phyloP scores from a whole-genome alignment of 345 rosid genomes.

The Geranium rotundifolium region DNA sequence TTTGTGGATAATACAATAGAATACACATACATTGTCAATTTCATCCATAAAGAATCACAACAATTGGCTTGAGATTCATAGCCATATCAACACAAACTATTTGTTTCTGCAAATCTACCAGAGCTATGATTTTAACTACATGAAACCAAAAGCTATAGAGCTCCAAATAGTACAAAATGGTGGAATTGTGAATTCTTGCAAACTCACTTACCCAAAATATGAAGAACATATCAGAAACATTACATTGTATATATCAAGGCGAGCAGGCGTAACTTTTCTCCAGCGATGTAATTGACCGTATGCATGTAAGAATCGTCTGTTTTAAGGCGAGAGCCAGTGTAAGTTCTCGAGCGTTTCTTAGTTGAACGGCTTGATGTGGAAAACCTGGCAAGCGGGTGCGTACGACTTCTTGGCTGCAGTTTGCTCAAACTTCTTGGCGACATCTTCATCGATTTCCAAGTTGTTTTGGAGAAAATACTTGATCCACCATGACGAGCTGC shows the following conservation, averaged over 20 bases:
- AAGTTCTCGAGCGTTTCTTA: conserved; percentile 14
- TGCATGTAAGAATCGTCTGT: too few relatives aligned
- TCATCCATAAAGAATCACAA: not conserved
- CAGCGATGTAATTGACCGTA: too few relatives aligned
- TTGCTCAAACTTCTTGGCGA: conserved; percentile 72
- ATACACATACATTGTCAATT: not conserved
- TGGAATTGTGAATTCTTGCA: not conserved
- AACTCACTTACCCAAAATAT: not conserved
- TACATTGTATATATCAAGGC: too few relatives aligned
- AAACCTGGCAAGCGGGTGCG: conserved; percentile 70
- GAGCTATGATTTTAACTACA: not conserved
- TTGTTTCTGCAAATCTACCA: not conserved
- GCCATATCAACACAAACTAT: not conserved
- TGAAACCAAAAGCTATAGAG: not conserved
- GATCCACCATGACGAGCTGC: conserved; percentile 88
- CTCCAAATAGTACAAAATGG: not conserved
- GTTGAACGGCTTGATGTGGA: conserved; percentile 55
- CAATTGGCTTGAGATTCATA: not conserved
- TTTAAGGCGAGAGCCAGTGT: not conserved
- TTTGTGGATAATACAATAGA: not conserved
- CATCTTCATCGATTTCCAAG: conserved; percentile 59
- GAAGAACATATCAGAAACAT: not conserved
- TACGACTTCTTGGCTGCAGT: conserved; percentile 50
- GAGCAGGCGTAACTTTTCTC: too few relatives aligned
- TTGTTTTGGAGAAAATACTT: conserved; percentile 47